These are phyloP conservation scores for Tetrapisispora arboricola DNA, from an alignment of 805 yeast genomes.

Conservation along the genomic window DNA sequence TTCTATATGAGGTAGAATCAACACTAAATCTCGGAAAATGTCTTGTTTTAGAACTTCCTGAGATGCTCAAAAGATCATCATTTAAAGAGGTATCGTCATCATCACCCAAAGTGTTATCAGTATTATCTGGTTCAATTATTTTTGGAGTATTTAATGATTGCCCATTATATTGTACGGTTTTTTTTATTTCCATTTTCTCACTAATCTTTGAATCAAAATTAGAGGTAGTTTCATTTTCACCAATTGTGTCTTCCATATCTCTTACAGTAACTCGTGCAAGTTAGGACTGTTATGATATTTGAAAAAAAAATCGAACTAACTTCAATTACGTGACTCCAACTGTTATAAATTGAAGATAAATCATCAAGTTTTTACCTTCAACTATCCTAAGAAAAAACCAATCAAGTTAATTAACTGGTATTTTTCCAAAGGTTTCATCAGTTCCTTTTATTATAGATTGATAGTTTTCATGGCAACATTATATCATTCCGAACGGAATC, in stretches of 20 bases:
- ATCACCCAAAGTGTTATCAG: conserved; percentile 10
- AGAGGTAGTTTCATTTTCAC: background rate
- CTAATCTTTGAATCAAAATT: too few relatives aligned
- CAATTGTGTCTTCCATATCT: background rate
- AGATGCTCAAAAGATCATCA: conserved; percentile 27
- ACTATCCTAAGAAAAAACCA: too few relatives aligned
- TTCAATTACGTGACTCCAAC: too few relatives aligned
- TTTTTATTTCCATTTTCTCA: too few relatives aligned
- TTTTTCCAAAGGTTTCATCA: background rate
- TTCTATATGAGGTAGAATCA: conserved; percentile 18
- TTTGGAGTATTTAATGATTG: background rate
- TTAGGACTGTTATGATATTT: too few relatives aligned
- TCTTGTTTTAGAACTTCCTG: conserved; percentile 13
- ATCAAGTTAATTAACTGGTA: too few relatives aligned
- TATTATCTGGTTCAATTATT: conserved; percentile 1
- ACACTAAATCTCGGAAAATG: conserved; percentile 15
- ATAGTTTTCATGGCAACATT: background rate
- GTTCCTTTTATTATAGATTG: background rate
- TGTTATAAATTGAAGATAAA: too few relatives aligned
- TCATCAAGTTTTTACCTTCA: too few relatives aligned
- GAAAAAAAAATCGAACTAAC: too few relatives aligned
- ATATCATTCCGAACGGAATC: background rate
- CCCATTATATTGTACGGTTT: background rate
- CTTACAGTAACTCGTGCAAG: too few relatives aligned
- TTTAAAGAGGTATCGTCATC: conserved; percentile 22